Evolutionary conservation across 2,329 filamentous ascomycete species (phyloP).

Genomic region (Biscogniauxia marginata): DNA sequence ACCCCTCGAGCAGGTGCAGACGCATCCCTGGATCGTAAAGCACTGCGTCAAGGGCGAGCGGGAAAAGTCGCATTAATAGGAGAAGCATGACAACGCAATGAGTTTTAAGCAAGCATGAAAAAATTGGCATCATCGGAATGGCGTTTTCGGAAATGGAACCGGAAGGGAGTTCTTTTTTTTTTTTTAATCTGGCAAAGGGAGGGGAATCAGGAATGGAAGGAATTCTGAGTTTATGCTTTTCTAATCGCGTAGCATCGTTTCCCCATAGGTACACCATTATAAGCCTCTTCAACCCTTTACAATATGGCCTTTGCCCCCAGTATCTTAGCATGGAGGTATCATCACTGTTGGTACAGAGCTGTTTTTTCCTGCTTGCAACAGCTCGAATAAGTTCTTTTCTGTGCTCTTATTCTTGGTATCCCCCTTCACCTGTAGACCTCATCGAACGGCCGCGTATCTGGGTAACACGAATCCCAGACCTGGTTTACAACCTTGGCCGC

Average conservation of each 20-base stretch:
- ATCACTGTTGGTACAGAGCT: slow-evolving; percentile 11
- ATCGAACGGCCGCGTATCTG: slow-evolving; percentile 92
- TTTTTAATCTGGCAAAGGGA: neutral
- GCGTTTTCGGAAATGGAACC: too few species aligned
- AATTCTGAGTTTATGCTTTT: neutral
- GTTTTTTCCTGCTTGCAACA: neutral
- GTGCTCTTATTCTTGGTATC: neutral
- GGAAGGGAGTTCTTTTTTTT: too few species aligned
- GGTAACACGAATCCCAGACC: slow-evolving; percentile 98
- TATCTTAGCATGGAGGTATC: neutral
- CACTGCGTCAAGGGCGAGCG: slow-evolving; percentile 73
- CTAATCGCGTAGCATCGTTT: neutral
- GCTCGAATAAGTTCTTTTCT: neutral
- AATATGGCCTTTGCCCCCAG: neutral
- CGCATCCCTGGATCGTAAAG: slow-evolving; percentile 95
- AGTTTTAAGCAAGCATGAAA: too few species aligned
- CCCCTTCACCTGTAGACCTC: slow-evolving; percentile 77
- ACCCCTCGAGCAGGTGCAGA: slow-evolving; percentile 81
- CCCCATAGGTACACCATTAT: neutral
- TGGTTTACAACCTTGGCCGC: slow-evolving; percentile 88
- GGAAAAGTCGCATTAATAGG: slow-evolving; percentile 43
- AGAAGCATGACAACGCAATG: too few species aligned
- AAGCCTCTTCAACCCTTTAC: neutral
- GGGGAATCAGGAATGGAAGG: neutral
- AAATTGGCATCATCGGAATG: neutral